A percentile compares a stretch with the other conserved stretches of the same genome.
phyloP scores from a whole-genome alignment of 2,329 filamentous ascomycete species.

The Alternaria sp. region DNA sequence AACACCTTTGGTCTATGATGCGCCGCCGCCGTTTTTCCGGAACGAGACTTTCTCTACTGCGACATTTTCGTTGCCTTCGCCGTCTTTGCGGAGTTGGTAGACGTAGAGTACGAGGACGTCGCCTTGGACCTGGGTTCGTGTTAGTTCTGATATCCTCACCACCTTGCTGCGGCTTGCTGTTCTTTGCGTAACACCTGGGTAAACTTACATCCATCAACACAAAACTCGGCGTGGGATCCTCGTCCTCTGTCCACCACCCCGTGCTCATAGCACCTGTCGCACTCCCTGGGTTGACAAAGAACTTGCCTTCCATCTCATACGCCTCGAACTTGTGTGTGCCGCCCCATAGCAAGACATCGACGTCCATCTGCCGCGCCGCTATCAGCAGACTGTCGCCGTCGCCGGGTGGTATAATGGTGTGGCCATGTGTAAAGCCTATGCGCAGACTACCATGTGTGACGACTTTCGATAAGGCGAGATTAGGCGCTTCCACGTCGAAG shows the following conservation, averaged over 20 bases:
- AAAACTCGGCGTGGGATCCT: slow-evolving; percentile 85
- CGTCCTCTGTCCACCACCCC: slow-evolving; percentile 62
- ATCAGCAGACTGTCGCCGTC: slow-evolving; percentile 72
- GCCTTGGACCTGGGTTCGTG: slow-evolving; percentile 76
- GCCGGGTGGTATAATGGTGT: slow-evolving; percentile 72
- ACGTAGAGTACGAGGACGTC: slow-evolving; percentile 96
- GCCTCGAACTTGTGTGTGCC: slow-evolving; percentile 74
- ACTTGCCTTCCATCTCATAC: slow-evolving; percentile 74
- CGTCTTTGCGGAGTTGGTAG: slow-evolving; percentile 67
- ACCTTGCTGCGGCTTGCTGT: not conserved
- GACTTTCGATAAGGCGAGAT: slow-evolving; percentile 69
- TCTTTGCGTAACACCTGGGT: not conserved
- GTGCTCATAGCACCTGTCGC: slow-evolving; percentile 70
- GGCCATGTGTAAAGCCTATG: slow-evolving; percentile 74
- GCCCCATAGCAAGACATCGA: slow-evolving; percentile 72
- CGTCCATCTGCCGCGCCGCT: slow-evolving; percentile 73
- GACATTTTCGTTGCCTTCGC: slow-evolving; percentile 59
- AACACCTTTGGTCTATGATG: slow-evolving; percentile 36
- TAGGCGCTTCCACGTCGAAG: slow-evolving; percentile 71
- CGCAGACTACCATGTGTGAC: slow-evolving; percentile 72
- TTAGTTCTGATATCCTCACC: slow-evolving; percentile 22
- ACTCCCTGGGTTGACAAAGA: slow-evolving; percentile 73
- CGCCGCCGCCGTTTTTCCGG: slow-evolving; percentile 56
- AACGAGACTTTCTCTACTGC: slow-evolving; percentile 64
- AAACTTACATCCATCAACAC: slow-evolving; percentile 94